These are phyloP conservation scores for Zancudomyces culisetae DNA, from an alignment of 371 early-diverging fungal species.

Conservation along the genomic window DNA sequence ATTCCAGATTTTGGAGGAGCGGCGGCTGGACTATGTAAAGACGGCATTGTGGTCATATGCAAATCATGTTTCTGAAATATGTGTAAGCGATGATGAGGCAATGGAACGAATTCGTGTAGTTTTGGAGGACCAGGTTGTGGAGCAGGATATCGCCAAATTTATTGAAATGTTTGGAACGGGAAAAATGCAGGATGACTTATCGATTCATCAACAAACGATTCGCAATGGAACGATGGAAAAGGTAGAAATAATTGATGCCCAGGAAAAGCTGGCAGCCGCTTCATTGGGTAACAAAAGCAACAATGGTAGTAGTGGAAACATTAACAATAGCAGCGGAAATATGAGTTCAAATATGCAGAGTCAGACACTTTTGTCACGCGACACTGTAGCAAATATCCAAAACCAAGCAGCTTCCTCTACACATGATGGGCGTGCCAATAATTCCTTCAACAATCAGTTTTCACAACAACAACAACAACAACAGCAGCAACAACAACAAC, in stretches of 20 bases:
- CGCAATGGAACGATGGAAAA: background rate
- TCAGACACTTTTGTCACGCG: too few species aligned
- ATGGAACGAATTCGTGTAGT: constrained; percentile 22
- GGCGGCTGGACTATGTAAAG: constrained; percentile 66
- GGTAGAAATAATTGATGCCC: background rate
- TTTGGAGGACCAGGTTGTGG: constrained; percentile 25
- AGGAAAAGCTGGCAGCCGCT: background rate
- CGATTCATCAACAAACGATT: background rate
- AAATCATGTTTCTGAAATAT: constrained; percentile 59
- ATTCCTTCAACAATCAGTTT: too few species aligned
- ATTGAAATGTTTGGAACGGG: constrained; percentile 58
- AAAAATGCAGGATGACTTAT: constrained; percentile 6
- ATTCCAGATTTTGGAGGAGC: constrained; percentile 75
- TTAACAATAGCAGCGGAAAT: too few species aligned
- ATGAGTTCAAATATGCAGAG: too few species aligned
- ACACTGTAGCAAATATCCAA: too few species aligned
- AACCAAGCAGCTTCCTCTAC: too few species aligned
- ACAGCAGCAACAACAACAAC: too few species aligned
- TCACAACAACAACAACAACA: too few species aligned
- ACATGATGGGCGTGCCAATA: too few species aligned
- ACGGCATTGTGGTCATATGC: constrained; percentile 63
- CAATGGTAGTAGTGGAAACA: too few species aligned
- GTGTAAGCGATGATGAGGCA: constrained; percentile 71
- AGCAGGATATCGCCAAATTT: constrained; percentile 46
- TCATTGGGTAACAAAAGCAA: background rate